These are phyloP conservation scores for Coemansia aciculifera DNA, from an alignment of 192 early-diverging fungal genomes.

Conservation along the genomic window DNA sequence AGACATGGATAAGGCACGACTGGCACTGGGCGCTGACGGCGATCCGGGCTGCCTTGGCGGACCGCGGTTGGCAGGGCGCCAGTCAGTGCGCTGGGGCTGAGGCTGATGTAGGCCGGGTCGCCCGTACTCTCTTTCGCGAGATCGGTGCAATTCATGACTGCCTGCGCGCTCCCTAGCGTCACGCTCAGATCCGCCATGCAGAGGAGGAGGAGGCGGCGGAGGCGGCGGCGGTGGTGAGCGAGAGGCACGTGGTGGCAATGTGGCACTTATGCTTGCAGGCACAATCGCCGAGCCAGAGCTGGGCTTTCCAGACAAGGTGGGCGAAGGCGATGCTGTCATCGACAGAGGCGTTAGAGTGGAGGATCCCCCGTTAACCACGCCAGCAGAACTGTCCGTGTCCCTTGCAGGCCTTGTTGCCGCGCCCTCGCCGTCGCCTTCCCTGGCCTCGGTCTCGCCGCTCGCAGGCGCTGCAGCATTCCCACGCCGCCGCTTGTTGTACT, in stretches of 20 bases:
- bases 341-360: neutral
- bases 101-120: neutral
- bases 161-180: neutral
- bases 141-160: constrained; percentile 8
- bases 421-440: constrained; percentile 15
- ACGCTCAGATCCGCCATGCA: neutral
- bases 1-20: constrained; percentile 15
- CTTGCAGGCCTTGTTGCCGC: neutral
- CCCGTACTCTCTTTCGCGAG: constrained; percentile 14
- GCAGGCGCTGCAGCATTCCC: constrained; percentile 9
- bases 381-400: neutral
- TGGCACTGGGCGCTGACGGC: constrained; percentile 10
- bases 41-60: constrained; percentile 20
- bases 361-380: neutral
- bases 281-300: neutral
- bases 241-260: neutral
- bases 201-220: constrained; percentile 11
- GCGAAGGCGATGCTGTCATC: neutral
- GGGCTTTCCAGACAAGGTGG: constrained; percentile 1
- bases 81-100: constrained; percentile 26
- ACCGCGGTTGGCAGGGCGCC: constrained; percentile 27
- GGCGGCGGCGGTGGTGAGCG: constrained; percentile 26
- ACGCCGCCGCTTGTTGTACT: constrained; percentile 52
- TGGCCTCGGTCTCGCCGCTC: constrained; percentile 10
- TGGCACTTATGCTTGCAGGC: neutral